A percentile compares a stretch with the other conserved stretches of the same genome.
phyloP scores from a whole-genome alignment of 176 grass and related monocot genomes.

The Elymus sibiricus region DNA sequence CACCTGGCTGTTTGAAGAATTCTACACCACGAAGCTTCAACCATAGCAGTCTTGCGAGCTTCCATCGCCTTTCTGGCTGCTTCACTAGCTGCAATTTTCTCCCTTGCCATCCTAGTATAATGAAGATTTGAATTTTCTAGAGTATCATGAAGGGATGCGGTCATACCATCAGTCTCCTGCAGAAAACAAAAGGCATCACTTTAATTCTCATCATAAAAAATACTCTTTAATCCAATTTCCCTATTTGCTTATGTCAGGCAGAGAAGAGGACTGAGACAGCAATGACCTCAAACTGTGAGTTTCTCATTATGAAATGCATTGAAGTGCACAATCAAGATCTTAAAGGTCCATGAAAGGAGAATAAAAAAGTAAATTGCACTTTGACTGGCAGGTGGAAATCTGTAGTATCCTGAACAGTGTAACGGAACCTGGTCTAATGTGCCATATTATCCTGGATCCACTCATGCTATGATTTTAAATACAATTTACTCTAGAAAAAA shows the following conservation, averaged over 20 bases:
- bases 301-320: neutral
- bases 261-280: neutral
- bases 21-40: constrained; percentile 92
- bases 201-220: constrained; percentile 10
- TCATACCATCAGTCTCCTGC: constrained; percentile 85
- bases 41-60: constrained; percentile 86
- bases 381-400: neutral
- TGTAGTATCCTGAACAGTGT: neutral
- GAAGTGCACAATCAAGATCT: neutral
- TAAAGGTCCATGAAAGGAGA: neutral
- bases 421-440: neutral
- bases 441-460: neutral
- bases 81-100: constrained; percentile 92
- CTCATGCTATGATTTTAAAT: neutral
- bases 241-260: neutral
- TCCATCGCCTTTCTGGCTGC: constrained; percentile 75
- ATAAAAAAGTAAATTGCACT: neutral
- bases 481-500: neutral
- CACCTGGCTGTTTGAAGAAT: constrained; percentile 95
- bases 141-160: constrained; percentile 69
- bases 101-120: constrained; percentile 83
- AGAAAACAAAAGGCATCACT: constrained; percentile 27
- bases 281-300: neutral
- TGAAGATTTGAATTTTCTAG: constrained; percentile 78
- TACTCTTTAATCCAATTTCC: neutral